Evolutionary conservation across 148 eudicot genomes (phyloP).

Genomic region (Suaeda aralocaspica): DNA sequence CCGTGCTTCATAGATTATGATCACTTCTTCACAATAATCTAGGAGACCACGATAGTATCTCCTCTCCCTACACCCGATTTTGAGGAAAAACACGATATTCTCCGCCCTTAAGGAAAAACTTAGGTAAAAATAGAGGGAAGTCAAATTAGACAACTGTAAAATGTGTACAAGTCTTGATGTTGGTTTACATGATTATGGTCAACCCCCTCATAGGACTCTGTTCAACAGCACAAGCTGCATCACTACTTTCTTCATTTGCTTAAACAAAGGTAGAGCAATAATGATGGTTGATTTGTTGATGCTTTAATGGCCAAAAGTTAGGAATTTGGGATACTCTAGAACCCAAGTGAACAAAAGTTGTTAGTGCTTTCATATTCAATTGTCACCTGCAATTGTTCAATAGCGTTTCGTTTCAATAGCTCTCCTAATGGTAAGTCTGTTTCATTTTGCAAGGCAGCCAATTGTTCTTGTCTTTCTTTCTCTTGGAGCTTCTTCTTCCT

Average conservation of each 20-base stretch:
- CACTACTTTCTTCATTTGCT: slow-evolving; percentile 37
- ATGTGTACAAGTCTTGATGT: background rate
- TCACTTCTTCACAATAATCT: no score
- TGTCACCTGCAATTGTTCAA: slow-evolving; percentile 48
- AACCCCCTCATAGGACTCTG: slow-evolving; percentile 21
- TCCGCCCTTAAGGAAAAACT: background rate
- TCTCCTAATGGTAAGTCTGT: slow-evolving; percentile 79
- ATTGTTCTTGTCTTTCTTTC: slow-evolving; percentile 83
- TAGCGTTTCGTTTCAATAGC: slow-evolving; percentile 78
- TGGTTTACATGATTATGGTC: slow-evolving; percentile 30
- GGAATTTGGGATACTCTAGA: background rate
- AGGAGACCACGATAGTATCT: no score
- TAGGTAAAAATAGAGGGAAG: background rate
- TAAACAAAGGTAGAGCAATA: background rate
- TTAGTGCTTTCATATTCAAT: background rate
- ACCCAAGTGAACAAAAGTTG: background rate
- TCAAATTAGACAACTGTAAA: background rate
- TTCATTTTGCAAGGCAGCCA: slow-evolving; percentile 78
- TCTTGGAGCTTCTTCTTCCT: slow-evolving; percentile 86
- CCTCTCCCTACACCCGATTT: no score
- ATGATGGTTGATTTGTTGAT: background rate
- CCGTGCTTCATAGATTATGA: no score
- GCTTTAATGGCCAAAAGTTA: background rate
- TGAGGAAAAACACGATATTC: no score
- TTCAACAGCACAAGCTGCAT: slow-evolving; percentile 30